Evolutionary conservation across 169 alveolate genomes (phyloP), one percentile per base, ranked within the genome.

Genomic region (Plasmodium vivax): DNA sequence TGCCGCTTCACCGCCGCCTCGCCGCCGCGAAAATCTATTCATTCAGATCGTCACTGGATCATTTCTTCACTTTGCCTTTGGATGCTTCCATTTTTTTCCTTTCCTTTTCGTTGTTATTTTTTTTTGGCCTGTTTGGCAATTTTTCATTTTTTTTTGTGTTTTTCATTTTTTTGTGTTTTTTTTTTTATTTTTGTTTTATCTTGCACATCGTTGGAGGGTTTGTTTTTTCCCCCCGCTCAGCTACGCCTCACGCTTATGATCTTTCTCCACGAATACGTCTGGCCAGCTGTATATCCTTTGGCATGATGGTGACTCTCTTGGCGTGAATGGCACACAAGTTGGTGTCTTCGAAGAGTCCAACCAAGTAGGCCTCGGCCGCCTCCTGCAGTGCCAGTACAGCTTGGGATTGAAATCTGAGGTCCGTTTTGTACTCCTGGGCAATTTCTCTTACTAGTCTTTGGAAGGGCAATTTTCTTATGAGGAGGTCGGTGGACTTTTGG

Each of bases 301-400:
- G 99, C 99, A 99, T 99, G 92, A 99, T 99, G 87, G 99, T 99
- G 58, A 99, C 99, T 94, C 99, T 98, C 97, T 99, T 99, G 54
- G 99, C 99, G 96, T 99, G 99, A 95, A 99, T 99, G 72, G 99
- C 99, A 94, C 99, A 99, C 84, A 99, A 95, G 98, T 99, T 99
- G 85, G 99, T 99, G 98, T 99, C 99, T 96, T 99, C 99, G 95
- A 99, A 99, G 58, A 99, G 98, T 34, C 99, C 99, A 77, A 99
- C 99, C 45, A 99, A 96, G 97, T 98, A 99, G 27, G 99, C 99
- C 96, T 99, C 99, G 41, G 99, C 99, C 27, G 99, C 99, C 95
- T 99, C 99, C 97, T 98, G 99, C 73, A 98, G 96, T 43, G 99
- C 99, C 84, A 98, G 96, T 58, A 99, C 98, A 83, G 99, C 99